Percentiles rank a stretch among this genome's conserved stretches.
phyloP scores from a whole-genome alignment of 306 rosid species.

The Vigna unguiculata region DNA sequence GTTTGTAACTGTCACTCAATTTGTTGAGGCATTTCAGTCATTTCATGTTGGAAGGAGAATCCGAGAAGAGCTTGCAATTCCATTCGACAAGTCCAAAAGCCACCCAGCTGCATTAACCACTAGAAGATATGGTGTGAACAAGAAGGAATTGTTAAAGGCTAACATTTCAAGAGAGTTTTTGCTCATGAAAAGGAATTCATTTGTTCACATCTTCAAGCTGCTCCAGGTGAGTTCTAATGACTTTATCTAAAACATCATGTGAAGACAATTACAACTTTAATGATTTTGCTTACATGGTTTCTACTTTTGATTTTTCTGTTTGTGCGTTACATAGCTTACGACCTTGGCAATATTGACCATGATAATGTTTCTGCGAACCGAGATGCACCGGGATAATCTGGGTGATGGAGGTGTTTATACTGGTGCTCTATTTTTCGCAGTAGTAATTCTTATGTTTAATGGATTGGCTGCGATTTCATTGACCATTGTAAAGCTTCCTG shows the following conservation, averaged over 20 bases:
- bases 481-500: constrained; percentile 61
- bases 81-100: constrained; percentile 58
- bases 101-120: constrained; percentile 67
- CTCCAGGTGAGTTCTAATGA: constrained; percentile 47
- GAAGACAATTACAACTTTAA: no score
- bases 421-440: constrained; percentile 61
- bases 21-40: constrained; percentile 59
- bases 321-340: constrained; percentile 52
- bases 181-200: constrained; percentile 66
- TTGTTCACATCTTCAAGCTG: constrained; percentile 54
- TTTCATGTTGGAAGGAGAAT: constrained; percentile 54
- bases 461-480: constrained; percentile 60
- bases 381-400: constrained; percentile 63
- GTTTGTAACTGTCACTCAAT: constrained; percentile 54
- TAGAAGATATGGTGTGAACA: constrained; percentile 53
- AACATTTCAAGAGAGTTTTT: constrained; percentile 60
- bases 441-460: constrained; percentile 55
- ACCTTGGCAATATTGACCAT: constrained; percentile 52
- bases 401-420: constrained; percentile 56
- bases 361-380: constrained; percentile 72
- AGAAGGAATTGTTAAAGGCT: constrained; percentile 58
- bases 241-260: background rate
- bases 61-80: constrained; percentile 50
- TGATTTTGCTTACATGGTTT: background rate
- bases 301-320: constrained; percentile 21